These are phyloP conservation scores for Uronychia binucleata DNA, from an alignment of 73 alveolate genomes.

Conservation along the genomic window DNA sequence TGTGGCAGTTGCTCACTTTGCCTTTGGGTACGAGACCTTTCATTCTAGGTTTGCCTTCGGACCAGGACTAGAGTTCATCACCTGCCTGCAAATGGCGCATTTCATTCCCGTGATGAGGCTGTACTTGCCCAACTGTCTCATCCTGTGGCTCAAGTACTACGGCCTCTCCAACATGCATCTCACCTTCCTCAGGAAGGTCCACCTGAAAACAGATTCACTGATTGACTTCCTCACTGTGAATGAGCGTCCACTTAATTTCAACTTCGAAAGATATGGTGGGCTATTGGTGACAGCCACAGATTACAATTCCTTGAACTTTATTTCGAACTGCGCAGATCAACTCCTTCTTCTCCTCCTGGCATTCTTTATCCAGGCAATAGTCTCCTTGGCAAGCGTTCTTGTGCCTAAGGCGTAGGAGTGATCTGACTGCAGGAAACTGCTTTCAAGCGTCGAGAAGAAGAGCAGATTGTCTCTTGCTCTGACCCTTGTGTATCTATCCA, in stretches of 20 bases:
- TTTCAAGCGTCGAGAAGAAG: not conserved
- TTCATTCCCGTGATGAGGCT: slow-evolving; percentile 16
- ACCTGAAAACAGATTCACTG: not conserved
- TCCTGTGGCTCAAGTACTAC: not conserved
- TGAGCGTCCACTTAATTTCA: not conserved
- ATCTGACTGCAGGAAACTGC: not conserved
- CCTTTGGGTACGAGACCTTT: not conserved
- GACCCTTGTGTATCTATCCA: not conserved
- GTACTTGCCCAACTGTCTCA: slow-evolving; percentile 6
- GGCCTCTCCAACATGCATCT: not conserved
- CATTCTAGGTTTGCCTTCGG: not conserved
- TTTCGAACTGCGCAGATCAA: not conserved
- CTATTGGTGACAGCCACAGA: not conserved
- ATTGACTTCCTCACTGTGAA: not conserved
- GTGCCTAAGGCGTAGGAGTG: not conserved
- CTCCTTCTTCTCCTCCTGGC: not conserved
- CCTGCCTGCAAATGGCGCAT: slow-evolving; percentile 21
- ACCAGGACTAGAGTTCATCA: not conserved
- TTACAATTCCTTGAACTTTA: not conserved
- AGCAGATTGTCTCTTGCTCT: not conserved
- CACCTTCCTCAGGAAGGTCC: not conserved
- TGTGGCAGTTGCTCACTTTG: not conserved
- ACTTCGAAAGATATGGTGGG: not conserved
- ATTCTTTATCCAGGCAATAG: not conserved
- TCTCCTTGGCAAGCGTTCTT: not conserved